Evolutionary conservation across 495 filamentous ascomycete species (phyloP).

Genomic region (Xylaria telfairii): DNA sequence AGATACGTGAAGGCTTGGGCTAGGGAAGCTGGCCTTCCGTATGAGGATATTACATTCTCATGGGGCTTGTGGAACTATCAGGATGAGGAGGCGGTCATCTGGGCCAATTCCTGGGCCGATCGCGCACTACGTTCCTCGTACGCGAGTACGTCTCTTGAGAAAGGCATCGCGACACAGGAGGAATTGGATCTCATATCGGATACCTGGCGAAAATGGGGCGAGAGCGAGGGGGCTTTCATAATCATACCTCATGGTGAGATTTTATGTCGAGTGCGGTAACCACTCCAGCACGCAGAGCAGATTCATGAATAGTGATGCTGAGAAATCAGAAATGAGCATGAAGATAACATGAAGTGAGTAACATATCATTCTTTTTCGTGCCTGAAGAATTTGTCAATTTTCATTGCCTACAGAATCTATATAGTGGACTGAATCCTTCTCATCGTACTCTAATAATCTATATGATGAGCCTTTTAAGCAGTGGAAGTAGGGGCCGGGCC

Average conservation of each 20-base stretch:
- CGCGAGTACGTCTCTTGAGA: slow-evolving; percentile 46
- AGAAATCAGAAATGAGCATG: neutral
- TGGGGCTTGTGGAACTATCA: slow-evolving; percentile 55
- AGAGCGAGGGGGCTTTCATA: slow-evolving; percentile 59
- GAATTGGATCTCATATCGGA: slow-evolving; percentile 52
- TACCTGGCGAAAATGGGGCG: slow-evolving; percentile 53
- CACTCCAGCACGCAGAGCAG: neutral
- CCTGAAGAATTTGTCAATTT: neutral
- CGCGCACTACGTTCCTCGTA: slow-evolving; percentile 47
- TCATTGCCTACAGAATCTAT: neutral
- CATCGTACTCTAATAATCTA: neutral
- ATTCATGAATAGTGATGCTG: neutral
- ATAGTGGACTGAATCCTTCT: neutral
- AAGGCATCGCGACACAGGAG: slow-evolving; percentile 44
- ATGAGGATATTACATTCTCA: slow-evolving; percentile 41
- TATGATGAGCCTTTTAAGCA: neutral
- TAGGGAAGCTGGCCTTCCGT: slow-evolving; percentile 52
- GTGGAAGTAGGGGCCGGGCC: slow-evolving; percentile 3
- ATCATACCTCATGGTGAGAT: slow-evolving; percentile 60
- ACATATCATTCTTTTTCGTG: neutral
- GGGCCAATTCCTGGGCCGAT: slow-evolving; percentile 55
- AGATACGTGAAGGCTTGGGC: slow-evolving; percentile 58
- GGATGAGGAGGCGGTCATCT: slow-evolving; percentile 52
- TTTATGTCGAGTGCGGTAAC: slow-evolving; percentile 44
- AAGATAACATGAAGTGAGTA: too few relatives aligned